These are phyloP conservation scores for Gentiana straminea DNA, from an alignment of 257 asterid genomes.

Conservation along the genomic window DNA sequence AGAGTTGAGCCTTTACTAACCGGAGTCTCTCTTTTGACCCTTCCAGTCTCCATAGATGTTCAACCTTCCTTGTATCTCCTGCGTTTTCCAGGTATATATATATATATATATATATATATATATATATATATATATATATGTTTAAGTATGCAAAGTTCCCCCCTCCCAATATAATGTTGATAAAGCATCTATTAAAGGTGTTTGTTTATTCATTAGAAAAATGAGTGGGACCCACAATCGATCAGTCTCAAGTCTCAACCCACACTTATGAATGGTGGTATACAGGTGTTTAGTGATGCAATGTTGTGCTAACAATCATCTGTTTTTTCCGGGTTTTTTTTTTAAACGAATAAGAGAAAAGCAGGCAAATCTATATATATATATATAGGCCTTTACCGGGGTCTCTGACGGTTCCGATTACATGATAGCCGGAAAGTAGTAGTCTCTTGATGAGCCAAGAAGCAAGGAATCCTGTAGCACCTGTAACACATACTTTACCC, in stretches of 20 bases:
- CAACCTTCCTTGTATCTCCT: constrained; percentile 57
- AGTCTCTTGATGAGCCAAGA: constrained; percentile 88
- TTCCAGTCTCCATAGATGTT: constrained; percentile 61
- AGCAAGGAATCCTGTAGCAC: constrained; percentile 83
- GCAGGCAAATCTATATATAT: too few relatives aligned
- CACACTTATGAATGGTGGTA: background rate
- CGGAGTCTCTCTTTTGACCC: constrained; percentile 71
- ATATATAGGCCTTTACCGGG: constrained; percentile 32
- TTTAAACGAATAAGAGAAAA: background rate
- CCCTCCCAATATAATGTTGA: too few relatives aligned
- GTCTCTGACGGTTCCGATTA: constrained; percentile 78
- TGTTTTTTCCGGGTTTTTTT: too few relatives aligned
- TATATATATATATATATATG: background rate
- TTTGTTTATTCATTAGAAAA: too few relatives aligned
- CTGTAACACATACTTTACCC: constrained; percentile 81
- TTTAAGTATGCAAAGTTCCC: too few relatives aligned
- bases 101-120: too few relatives aligned
- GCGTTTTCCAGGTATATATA: constrained; percentile 1
- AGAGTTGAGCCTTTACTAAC: constrained; percentile 50
- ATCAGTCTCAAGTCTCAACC: too few relatives aligned
- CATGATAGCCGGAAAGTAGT: constrained; percentile 57
- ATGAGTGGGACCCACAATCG: too few relatives aligned
- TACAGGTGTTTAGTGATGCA: background rate
- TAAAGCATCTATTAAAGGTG: too few relatives aligned
- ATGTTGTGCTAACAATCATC: background rate